Percentiles rank a stretch among this genome's conserved stretches.
Evolutionary conservation across 306 rosid genomes (phyloP).

Genomic region (Fragaria iinumae): DNA sequence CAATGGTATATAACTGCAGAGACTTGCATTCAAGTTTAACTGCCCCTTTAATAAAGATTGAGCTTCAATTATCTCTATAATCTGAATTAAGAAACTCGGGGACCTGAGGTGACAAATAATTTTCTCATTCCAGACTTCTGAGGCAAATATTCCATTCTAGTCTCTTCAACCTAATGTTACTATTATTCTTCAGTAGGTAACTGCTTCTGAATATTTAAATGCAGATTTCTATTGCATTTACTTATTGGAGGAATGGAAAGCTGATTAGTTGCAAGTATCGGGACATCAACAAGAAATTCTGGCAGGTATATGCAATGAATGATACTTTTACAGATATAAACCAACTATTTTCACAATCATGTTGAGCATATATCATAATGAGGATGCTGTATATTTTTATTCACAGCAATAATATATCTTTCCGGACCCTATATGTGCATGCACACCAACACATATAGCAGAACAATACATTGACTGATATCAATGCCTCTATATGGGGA

Average conservation of each 20-base stretch:
- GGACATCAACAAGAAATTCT: conserved; percentile 70
- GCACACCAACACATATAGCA: not conserved
- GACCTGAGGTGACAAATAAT: not conserved
- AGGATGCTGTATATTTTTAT: not conserved
- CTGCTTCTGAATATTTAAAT: conserved; percentile 29
- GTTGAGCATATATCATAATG: conserved; percentile 9
- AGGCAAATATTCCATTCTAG: not conserved
- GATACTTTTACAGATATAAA: conserved; percentile 17
- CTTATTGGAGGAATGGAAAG: conserved; percentile 55
- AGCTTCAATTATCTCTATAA: not conserved
- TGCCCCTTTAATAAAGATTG: not conserved
- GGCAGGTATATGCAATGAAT: conserved; percentile 67
- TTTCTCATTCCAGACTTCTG: not conserved
- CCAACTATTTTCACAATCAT: not conserved
- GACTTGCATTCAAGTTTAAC: not conserved
- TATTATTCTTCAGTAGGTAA: conserved; percentile 20
- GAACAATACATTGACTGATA: not conserved
- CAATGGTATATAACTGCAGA: no score
- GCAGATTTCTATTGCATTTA: conserved; percentile 78
- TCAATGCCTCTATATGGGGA: not conserved
- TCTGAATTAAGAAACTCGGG: not conserved
- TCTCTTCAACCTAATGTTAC: not conserved
- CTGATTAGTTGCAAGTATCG: conserved; percentile 93
- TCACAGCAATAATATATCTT: not conserved
- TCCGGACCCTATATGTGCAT: not conserved